These are phyloP conservation scores for Zea luxurians DNA, from an alignment of 176 grass and related monocot species.

Conservation along the genomic window DNA sequence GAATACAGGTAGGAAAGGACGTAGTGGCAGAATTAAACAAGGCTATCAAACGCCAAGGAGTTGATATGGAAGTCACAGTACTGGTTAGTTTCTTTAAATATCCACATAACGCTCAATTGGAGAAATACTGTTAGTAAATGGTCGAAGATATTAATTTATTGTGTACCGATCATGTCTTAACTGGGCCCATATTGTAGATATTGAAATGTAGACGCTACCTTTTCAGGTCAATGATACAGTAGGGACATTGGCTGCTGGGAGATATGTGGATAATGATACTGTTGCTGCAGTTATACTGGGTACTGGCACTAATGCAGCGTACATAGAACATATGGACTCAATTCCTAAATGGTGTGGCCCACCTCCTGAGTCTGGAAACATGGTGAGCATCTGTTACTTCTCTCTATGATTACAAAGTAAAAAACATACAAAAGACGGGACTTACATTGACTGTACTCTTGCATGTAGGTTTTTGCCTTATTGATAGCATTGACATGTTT, in stretches of 20 bases:
- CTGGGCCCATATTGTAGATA: neutral
- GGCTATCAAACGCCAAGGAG: slow-evolving; percentile 57
- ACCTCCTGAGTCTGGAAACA: slow-evolving; percentile 55
- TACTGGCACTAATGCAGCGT: slow-evolving; percentile 84
- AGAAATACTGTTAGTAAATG: neutral
- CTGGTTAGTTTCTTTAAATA: slow-evolving; percentile 49
- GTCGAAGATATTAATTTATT: neutral
- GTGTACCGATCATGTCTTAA: neutral
- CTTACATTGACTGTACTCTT: neutral
- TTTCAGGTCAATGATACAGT: slow-evolving; percentile 67
- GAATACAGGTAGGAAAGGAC: slow-evolving; percentile 64
- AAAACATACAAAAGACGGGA: slow-evolving; percentile 3
- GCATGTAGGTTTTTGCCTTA: neutral
- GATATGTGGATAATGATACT: slow-evolving; percentile 68
- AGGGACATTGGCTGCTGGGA: slow-evolving; percentile 63
- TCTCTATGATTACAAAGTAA: slow-evolving; percentile 9
- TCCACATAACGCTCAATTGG: neutral
- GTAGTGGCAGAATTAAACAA: slow-evolving; percentile 68
- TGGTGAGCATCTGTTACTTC: slow-evolving; percentile 45
- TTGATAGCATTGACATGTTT: neutral
- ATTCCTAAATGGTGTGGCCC: slow-evolving; percentile 79
- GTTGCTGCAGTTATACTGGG: slow-evolving; percentile 72
- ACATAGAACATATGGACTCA: slow-evolving; percentile 57
- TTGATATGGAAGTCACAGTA: slow-evolving; percentile 75
- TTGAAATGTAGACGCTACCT: neutral